A percentile compares a stretch with the other conserved stretches of the same genome.
Evolutionary conservation across 2,329 filamentous ascomycete genomes (phyloP).

Genomic region (Pseudogymnoascus sp.): DNA sequence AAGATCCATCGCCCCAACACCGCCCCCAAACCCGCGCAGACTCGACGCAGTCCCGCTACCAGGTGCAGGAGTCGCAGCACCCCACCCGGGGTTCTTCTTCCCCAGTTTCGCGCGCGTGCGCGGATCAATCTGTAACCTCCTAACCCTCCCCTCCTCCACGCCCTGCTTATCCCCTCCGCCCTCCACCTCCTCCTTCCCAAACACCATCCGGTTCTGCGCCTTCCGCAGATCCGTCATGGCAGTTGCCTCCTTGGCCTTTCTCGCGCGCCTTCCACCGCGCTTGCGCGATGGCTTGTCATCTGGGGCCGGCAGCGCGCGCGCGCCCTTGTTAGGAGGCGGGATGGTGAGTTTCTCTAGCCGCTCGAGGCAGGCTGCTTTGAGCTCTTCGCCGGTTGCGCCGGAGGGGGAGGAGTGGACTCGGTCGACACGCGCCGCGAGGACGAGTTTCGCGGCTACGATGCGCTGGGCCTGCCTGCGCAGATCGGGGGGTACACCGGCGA

Average conservation of each 20-base stretch:
- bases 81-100: constrained; percentile 96
- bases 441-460: constrained; percentile 86
- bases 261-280: constrained; percentile 77
- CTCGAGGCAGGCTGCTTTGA: constrained; percentile 75
- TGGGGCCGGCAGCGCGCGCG: constrained; percentile 78
- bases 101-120: constrained; percentile 87
- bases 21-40: constrained; percentile 67
- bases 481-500: constrained; percentile 75
- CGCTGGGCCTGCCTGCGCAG: constrained; percentile 90
- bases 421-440: constrained; percentile 88
- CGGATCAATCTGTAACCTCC: constrained; percentile 82
- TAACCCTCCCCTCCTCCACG: constrained; percentile 81
- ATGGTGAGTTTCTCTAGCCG: constrained; percentile 89
- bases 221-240: constrained; percentile 96
- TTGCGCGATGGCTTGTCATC: constrained; percentile 94
- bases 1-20: constrained; percentile 57
- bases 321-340: constrained; percentile 80
- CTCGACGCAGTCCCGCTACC: constrained; percentile 64
- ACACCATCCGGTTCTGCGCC: constrained; percentile 91
- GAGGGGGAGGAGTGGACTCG: constrained; percentile 73
- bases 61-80: constrained; percentile 51
- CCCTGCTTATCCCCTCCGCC: constrained; percentile 78
- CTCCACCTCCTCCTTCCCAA: constrained; percentile 91
- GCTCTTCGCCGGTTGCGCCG: constrained; percentile 72
- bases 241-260: constrained; percentile 92